Conservation (phyloP, 2,329 filamentous ascomycete genomes). For the Aspergillus clavatus region DNA sequence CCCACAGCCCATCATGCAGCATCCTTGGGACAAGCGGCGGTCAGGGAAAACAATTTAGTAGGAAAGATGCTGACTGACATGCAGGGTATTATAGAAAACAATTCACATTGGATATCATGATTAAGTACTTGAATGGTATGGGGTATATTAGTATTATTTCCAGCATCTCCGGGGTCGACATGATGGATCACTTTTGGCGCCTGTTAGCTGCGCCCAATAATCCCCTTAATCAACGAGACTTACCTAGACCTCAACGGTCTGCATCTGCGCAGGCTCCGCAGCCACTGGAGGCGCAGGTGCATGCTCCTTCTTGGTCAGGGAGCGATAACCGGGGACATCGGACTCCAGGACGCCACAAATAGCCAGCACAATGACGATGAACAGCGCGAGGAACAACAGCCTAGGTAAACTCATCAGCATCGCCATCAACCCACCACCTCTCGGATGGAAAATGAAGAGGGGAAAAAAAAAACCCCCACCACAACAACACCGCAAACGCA, state of each 20-base stretch:
- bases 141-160: background rate
- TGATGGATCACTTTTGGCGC: no score
- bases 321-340: conserved; percentile 23
- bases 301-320: background rate
- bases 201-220: no score
- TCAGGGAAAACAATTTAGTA: no score
- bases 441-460: background rate
- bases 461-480: conserved; percentile 16
- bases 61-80: no score
- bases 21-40: no score
- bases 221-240: background rate
- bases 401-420: conserved; percentile 9
- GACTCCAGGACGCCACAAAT: conserved; percentile 23
- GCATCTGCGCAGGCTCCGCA: background rate
- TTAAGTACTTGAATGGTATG: no score
- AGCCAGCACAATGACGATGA: conserved; percentile 25
- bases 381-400: conserved; percentile 26
- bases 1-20: no score
- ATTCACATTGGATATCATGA: background rate
- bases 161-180: background rate
- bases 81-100: no score
- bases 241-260: background rate
- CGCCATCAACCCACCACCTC: background rate
- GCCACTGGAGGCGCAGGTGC: background rate
- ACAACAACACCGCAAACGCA: conserved; percentile 27